These are phyloP conservation scores for Tranzscheliella williamsii DNA, from an alignment of 1,284 basidiomycete genomes.

Conservation along the genomic window DNA sequence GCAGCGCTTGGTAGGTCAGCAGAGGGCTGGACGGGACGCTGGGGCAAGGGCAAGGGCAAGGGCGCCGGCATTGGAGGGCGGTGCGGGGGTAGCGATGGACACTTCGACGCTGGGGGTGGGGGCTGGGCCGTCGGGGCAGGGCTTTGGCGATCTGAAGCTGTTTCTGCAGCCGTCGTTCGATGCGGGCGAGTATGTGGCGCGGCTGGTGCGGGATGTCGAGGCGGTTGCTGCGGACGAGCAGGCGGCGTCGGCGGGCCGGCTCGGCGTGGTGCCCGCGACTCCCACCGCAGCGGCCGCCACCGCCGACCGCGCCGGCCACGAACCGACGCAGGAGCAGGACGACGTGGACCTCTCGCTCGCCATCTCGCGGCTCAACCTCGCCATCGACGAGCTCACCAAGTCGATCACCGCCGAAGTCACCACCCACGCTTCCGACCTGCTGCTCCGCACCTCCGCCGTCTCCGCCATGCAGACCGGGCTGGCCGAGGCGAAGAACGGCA, in stretches of 20 bases:
- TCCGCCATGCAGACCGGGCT: constrained; percentile 3
- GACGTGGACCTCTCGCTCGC: constrained; percentile 37
- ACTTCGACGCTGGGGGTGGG: too few relatives aligned
- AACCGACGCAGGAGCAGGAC: constrained; percentile 6
- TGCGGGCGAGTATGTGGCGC: constrained; percentile 11
- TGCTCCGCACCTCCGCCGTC: not conserved
- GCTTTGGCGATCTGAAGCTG: constrained; percentile 10
- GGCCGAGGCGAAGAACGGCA: constrained; percentile 1
- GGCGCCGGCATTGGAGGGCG: too few relatives aligned
- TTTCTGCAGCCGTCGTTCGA: constrained; percentile 31
- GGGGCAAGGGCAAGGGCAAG: too few relatives aligned
- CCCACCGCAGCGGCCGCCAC: not conserved
- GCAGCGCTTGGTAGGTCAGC: too few relatives aligned
- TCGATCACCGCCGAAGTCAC: constrained; percentile 24
- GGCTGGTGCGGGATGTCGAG: not conserved
- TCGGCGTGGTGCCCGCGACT: not conserved
- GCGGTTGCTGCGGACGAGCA: not conserved
- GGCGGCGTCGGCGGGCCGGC: not conserved
- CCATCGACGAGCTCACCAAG: constrained; percentile 36
- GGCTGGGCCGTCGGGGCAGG: too few relatives aligned
- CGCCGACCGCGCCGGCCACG: not conserved
- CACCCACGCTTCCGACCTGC: not conserved
- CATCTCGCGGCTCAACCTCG: constrained; percentile 37
- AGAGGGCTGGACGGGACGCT: too few relatives aligned
- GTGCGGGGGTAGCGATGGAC: too few relatives aligned